A percentile compares a stretch with the other conserved stretches of the same genome.
phyloP scores from a whole-genome alignment of 1,139 yeast species.

The Scheffersomyces quercinus region DNA sequence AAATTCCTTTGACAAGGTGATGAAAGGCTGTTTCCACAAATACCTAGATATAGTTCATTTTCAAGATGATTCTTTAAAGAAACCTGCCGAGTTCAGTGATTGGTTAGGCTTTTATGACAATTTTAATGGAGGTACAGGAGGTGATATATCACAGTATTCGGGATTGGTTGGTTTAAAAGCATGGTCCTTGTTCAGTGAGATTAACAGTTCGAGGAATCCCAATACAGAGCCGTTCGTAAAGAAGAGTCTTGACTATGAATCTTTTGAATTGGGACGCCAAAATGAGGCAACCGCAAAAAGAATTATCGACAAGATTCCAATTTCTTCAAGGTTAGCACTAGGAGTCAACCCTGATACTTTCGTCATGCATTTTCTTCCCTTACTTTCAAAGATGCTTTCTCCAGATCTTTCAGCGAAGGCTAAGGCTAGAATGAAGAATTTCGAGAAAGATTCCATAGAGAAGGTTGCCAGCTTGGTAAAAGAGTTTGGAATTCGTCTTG shows the following conservation, averaged over 20 bases:
- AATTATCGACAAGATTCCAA: constrained; percentile 30
- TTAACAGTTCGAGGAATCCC: constrained; percentile 37
- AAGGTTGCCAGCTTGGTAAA: constrained; percentile 30
- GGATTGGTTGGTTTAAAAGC: constrained; percentile 63
- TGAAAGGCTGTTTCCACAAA: constrained; percentile 70
- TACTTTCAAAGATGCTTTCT: constrained; percentile 43
- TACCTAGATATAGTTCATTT: constrained; percentile 54
- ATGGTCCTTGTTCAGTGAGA: constrained; percentile 66
- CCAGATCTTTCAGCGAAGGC: constrained; percentile 35
- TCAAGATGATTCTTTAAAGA: constrained; percentile 63
- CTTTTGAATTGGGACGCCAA: constrained; percentile 29
- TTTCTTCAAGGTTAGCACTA: constrained; percentile 24
- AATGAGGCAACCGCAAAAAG: constrained; percentile 29
- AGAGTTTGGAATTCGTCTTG: constrained; percentile 30
- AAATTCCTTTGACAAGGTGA: constrained; percentile 59
- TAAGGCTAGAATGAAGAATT: constrained; percentile 23
- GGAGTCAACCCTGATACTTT: constrained; percentile 34
- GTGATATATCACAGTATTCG: constrained; percentile 55
- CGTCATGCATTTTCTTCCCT: constrained; percentile 43
- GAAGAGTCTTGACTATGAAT: constrained; percentile 46
- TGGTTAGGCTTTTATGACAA: constrained; percentile 75
- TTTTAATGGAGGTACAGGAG: constrained; percentile 27
- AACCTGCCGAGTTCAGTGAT: constrained; percentile 67
- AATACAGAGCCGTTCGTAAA: constrained; percentile 29
- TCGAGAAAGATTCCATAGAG: constrained; percentile 28